Base-by-base conservation (phyloP, 768 basidiomycete genomes). In the Amanita pseudoporphyria region DNA sequence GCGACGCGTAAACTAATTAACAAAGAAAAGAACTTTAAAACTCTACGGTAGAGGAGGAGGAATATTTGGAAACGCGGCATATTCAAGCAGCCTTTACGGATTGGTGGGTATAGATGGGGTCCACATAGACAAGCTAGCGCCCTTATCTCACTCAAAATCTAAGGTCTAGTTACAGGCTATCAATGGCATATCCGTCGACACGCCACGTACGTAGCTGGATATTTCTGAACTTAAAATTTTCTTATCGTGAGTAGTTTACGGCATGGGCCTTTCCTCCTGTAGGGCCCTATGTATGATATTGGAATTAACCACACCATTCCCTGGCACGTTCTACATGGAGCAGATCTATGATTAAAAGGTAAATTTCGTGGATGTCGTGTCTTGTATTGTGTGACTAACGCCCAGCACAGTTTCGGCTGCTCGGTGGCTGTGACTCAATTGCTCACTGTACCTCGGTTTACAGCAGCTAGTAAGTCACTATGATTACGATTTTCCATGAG, bases 211-310 rank as follows among this genome's bases (percentile, higher is more conserved):
- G 82, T 71, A 5, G 2, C 7, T 14, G 13, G 35, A 36, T 47
- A 6, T 2, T 32, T 21, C 5, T 31, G 26, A 31, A 9, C 26
- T 28, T 28, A 4, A 14, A 10, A 44, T 6, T 41, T 3, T 30
- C 28, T 21, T 26, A 18, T 22, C 32, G 24, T 51, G 10, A 37
- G 0, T 33, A 84, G 82, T 83, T 2, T 83, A 79, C 56, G 83
- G 82, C 2, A 83, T 83, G 42, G 81, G 82, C 64, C 84, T 22
- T 85, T 86, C 69, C 63, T 84, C 22, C 82, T 81, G 78, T 84
- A 28, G 4, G 26, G 58, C 58, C n/a, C n/a, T n/a, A n/a, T n/a
- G 82, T 71, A 16, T 5, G 35, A n/a, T n/a, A 6, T 24, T 12
- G n/a, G 26, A 32, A 28, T 43, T 9, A 30, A 19, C n/a, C 16